Percentiles rank a stretch among this genome's conserved stretches.
These are phyloP conservation scores for Centrapalus pauciflorus DNA, from an alignment of 129 eudicot species.

Conservation along the genomic window DNA sequence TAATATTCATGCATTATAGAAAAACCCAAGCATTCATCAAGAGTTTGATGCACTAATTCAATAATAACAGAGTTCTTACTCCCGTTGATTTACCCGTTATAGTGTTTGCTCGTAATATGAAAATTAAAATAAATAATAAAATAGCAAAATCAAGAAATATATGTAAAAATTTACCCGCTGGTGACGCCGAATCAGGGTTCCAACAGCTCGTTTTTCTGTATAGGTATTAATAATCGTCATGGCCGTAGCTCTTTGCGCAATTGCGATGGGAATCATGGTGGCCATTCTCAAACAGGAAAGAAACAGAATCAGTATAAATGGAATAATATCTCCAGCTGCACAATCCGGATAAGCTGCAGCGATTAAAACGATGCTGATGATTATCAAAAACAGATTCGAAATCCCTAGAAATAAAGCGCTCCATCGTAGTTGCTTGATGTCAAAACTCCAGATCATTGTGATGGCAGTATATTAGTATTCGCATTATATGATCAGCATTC, in stretches of 20 bases:
- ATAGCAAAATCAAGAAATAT: neutral
- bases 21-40: neutral
- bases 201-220: slow-evolving; percentile 26
- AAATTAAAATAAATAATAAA: neutral
- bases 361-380: slow-evolving; percentile 21
- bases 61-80: neutral
- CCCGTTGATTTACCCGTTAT: neutral
- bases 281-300: slow-evolving; percentile 30
- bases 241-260: slow-evolving; percentile 52
- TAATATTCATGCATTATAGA: neutral
- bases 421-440: slow-evolving; percentile 45
- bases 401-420: slow-evolving; percentile 32
- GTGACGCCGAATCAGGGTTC: slow-evolving; percentile 40
- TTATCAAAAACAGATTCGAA: slow-evolving; percentile 29
- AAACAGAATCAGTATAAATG: slow-evolving; percentile 24
- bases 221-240: slow-evolving; percentile 30
- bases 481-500: slow-evolving; percentile 12
- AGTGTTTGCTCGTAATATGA: no score
- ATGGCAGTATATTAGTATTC: neutral
- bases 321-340: slow-evolving; percentile 11
- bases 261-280: slow-evolving; percentile 49
- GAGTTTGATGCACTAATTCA: slow-evolving; percentile 8
- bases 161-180: slow-evolving; percentile 34
- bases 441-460: slow-evolving; percentile 18
- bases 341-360: slow-evolving; percentile 22